Percentiles rank a stretch among this genome's conserved stretches.
These are phyloP conservation scores for Gossypium rotundifolium DNA, from an alignment of 345 rosid genomes.

Conservation along the genomic window DNA sequence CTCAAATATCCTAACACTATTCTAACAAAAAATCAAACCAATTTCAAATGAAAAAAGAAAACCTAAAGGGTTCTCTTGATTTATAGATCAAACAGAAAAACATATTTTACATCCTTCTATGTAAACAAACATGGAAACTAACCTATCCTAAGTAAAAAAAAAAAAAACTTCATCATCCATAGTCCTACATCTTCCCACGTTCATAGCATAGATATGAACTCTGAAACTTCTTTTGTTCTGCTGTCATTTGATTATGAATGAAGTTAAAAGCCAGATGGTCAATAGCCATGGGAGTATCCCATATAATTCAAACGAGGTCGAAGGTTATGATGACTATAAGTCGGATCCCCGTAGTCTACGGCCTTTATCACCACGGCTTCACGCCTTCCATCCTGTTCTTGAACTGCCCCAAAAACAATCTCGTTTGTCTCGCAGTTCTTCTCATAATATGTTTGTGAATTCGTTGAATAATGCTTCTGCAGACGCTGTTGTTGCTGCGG, in stretches of 20 bases:
- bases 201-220: constrained; percentile 7
- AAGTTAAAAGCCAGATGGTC: background rate
- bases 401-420: constrained; percentile 90
- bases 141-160: background rate
- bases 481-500: constrained; percentile 41
- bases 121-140: constrained; percentile 4
- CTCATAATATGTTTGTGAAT: constrained; percentile 57
- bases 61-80: no score
- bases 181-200: constrained; percentile 3
- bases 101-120: constrained; percentile 6
- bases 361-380: constrained; percentile 93
- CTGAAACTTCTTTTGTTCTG: background rate
- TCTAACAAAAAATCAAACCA: background rate
- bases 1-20: background rate
- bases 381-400: constrained; percentile 74
- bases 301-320: constrained; percentile 60
- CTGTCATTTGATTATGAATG: background rate
- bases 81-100: background rate
- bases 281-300: constrained; percentile 39
- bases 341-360: constrained; percentile 71
- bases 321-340: constrained; percentile 47
- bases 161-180: constrained; percentile 10
- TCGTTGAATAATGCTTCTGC: constrained; percentile 35
- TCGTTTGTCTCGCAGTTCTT: constrained; percentile 72
- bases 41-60: background rate